phyloP scores from a whole-genome alignment of 2,329 filamentous ascomycete genomes.

The Venturia aucupariae region DNA sequence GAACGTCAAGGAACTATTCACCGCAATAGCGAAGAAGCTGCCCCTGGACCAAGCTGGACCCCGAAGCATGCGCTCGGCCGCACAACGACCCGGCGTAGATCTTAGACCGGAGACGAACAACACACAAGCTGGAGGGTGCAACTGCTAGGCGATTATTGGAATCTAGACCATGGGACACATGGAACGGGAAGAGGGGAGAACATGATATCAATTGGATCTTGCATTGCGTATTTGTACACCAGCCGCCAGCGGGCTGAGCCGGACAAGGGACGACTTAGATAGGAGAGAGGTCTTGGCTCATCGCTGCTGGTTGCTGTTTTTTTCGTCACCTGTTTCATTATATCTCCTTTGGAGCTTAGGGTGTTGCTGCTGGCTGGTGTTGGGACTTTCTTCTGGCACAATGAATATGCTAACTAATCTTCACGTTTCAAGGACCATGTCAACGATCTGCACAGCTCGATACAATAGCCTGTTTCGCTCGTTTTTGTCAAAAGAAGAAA shows the following conservation, averaged over 20 bases:
- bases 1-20: conserved; percentile 93
- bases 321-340: conserved; percentile 5
- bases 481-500: too few species aligned
- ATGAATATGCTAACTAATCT: conserved; percentile 1
- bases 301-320: not conserved
- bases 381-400: not conserved
- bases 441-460: too few species aligned
- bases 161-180: not conserved
- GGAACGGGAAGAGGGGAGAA: not conserved
- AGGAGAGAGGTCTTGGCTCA: not conserved
- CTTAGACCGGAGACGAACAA: conserved; percentile 53
- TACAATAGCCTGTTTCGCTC: too few species aligned
- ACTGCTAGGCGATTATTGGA: conserved; percentile 42
- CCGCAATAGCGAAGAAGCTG: conserved; percentile 94
- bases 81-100: conserved; percentile 56
- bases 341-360: conserved; percentile 1
- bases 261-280: not conserved
- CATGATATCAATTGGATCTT: conserved; percentile 3
- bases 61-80: conserved; percentile 62
- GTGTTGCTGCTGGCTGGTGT: not conserved
- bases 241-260: conserved; percentile 1
- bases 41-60: conserved; percentile 94
- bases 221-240: conserved; percentile 9
- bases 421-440: too few species aligned
- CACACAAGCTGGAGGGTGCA: conserved; percentile 53